Evolutionary conservation across 2,329 filamentous ascomycete genomes (phyloP), one percentile per base, ranked within the genome.

Genomic region (Samsoniella hepiali): DNA sequence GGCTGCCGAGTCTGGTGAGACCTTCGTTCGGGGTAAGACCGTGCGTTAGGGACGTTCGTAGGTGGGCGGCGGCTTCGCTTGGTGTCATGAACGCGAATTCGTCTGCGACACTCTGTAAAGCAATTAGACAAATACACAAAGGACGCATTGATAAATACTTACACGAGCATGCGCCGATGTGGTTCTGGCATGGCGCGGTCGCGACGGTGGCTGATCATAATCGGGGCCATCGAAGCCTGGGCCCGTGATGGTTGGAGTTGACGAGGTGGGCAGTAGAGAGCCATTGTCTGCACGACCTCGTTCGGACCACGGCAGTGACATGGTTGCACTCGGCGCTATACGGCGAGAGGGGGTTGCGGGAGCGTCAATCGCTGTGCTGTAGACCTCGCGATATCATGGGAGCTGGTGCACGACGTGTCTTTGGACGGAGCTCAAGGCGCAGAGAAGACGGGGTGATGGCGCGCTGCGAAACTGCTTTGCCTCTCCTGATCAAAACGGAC

Each of bases 21-120:
- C 93, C 95, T 76, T 97, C 92, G 51, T 87, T 84, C 0, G 91
- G 88, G 5, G 91, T 87, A 15, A 99, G 84, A 59, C 95, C 95
- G 71, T 91, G 84, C 15, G 83, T 87, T 32, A 97, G 80, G n/a
- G 93, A 97, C 4, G 94, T 96, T 67, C 88, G 84, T 61, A 98
- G 81, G 67, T 86, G 87, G 61, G 88, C 82, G 51, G 92, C 93
- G 11, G 91, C 89, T 76, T 97, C 90, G 72, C 88, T 82, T 27
- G 89, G 84, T n/a, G 88, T 89, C 73, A 97, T 84, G 71, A 85
- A 80, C 34, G 86, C 83, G 72, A 80, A 89, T 62, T 86, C 81
- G 64, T 88, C 84, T 63, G 87, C 86, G 51, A 84, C 74, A 59
- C 75, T 79, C 82, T 86, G 68, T 29, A 1, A 40, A 9, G 13